Base-by-base conservation (phyloP, 805 yeast genomes). In the Saccharomycopsis fibuligera region DNA sequence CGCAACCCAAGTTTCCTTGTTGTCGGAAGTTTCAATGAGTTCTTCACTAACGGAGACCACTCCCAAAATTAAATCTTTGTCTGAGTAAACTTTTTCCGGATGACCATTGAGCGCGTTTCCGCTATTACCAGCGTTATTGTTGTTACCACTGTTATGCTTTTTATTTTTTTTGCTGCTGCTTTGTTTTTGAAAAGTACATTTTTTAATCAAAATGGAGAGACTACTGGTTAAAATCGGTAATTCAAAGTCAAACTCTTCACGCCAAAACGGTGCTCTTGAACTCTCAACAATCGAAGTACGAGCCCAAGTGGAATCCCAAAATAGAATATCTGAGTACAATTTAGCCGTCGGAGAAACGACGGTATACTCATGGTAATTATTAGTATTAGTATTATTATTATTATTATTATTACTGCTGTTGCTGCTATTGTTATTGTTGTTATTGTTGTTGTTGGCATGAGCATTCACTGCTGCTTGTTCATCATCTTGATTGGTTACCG, bases 241-340 rank as follows among this genome's bases (percentile, higher is more conserved):
- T 44, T 80, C 77, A n/a, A 84, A 66, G 1, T 73, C 66, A 59
- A 86, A 84, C 40, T 72, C 77, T 58, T 90, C 96, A 59, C 89
- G 78, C 93, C 96, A 90, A 60, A 86, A 86, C 1, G 95, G 90
- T 47, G 73, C 72, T 0, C 62, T 55, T 2, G 62, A 49, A 41
- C 74, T 67, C 33, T 69, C 66, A 0, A 82, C 82, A 5, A 77
- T 68, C 2, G 89, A 81, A 0, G 96, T 86, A 55, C 88, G 69
- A 35, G 85, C 86, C 87, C 91, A 84, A 0, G 83, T 78, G 41
- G 77, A 70, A 17, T 77, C 81, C 83, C 93, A 84, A 61, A 86
- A 70, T 16, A 74, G 67, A 2, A 89, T 69, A 57, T 88, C 96
- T 1, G 85, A 78, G 58, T 86, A 90, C 1, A 81, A 57, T 52